These are phyloP conservation scores for Fusarium oxysporum DNA, from an alignment of 2,329 filamentous ascomycete genomes.

Conservation along the genomic window DNA sequence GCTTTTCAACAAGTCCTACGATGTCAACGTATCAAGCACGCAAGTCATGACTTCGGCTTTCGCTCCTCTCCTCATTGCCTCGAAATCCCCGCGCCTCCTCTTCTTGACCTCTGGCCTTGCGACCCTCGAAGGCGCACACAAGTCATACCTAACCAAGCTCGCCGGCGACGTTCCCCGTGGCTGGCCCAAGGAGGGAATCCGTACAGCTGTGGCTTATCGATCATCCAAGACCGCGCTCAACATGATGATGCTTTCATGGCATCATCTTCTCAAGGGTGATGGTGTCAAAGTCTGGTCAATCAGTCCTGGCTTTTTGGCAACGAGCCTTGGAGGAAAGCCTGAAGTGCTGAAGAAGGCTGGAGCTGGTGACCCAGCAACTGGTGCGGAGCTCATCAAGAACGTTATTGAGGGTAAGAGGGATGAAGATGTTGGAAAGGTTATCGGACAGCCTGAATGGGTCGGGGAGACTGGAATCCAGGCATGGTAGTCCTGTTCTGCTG, in stretches of 20 bases:
- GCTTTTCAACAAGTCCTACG: conserved; percentile 59
- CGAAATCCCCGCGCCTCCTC: conserved; percentile 58
- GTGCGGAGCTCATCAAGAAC: conserved; percentile 52
- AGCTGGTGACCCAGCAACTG: conserved; percentile 50
- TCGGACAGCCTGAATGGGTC: conserved; percentile 44
- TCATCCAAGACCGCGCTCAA: conserved; percentile 46
- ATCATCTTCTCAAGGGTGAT: conserved; percentile 57
- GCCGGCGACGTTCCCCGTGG: conserved; percentile 49
- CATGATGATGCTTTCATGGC: conserved; percentile 57
- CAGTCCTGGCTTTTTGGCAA: conserved; percentile 62
- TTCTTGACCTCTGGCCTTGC: conserved; percentile 62
- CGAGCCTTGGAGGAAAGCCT: conserved; percentile 53
- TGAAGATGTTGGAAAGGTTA: conserved; percentile 54
- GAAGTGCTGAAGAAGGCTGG: conserved; percentile 50
- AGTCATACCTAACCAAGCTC: conserved; percentile 40
- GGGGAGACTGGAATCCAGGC: conserved; percentile 44
- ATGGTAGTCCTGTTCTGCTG: conserved; percentile 43
- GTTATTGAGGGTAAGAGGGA: conserved; percentile 58
- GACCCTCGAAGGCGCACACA: conserved; percentile 50
- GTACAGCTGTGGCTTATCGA: conserved; percentile 44
- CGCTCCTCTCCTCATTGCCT: conserved; percentile 57
- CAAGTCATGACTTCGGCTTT: conserved; percentile 55
- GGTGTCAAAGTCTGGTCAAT: conserved; percentile 63
- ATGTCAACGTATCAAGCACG: conserved; percentile 63
- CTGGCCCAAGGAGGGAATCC: conserved; percentile 64